Conservation (phyloP, 1,139 yeast genomes). For the Wickerhamiella pararugosa region DNA sequence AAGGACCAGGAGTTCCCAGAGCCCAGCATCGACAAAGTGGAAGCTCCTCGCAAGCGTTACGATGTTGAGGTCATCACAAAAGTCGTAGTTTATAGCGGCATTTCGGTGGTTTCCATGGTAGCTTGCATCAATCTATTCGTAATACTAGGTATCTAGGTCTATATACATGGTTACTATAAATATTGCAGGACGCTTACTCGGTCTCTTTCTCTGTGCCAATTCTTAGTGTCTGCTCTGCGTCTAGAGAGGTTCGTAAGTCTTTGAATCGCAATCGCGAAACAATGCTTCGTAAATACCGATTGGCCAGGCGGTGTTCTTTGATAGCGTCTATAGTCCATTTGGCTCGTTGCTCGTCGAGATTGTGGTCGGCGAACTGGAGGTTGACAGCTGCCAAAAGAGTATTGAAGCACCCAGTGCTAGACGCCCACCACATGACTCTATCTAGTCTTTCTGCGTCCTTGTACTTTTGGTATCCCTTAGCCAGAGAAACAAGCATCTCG, state of each 20-base stretch:
- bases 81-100: constrained; percentile 60
- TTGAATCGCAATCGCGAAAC: neutral
- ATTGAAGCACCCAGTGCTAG: neutral
- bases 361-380: constrained; percentile 10
- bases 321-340: constrained; percentile 9
- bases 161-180: constrained; percentile 1
- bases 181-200: neutral
- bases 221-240: neutral
- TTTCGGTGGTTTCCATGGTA: constrained; percentile 25
- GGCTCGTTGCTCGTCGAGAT: constrained; percentile 10
- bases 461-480: constrained; percentile 13
- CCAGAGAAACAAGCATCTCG: constrained; percentile 5
- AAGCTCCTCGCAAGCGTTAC: constrained; percentile 36
- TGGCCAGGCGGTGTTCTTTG: neutral
- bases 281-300: neutral
- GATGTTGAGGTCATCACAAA: constrained; percentile 66
- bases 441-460: constrained; percentile 4
- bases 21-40: constrained; percentile 20
- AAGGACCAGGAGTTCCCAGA: constrained; percentile 15
- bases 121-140: neutral
- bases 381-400: constrained; percentile 7
- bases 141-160: constrained; percentile 3
- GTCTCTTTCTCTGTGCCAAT: neutral
- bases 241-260: neutral
- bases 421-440: constrained; percentile 6